Evolutionary conservation across 106 monocot species (phyloP), one percentile per base, ranked within the genome.

Genomic region (Dendrobium officinale): DNA sequence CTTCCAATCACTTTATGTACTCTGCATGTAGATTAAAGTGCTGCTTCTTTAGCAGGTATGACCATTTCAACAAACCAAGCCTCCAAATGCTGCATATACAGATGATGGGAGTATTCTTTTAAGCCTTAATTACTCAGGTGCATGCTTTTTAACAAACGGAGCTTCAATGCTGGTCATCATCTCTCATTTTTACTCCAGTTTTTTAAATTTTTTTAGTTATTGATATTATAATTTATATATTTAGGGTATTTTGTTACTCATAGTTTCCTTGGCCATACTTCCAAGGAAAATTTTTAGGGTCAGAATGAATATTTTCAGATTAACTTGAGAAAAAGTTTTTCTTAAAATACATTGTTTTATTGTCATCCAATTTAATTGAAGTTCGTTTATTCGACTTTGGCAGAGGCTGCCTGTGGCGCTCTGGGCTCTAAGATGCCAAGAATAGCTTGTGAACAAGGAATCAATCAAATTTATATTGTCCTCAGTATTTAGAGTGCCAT

Each of bases 71-170:
- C 44, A 76, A 48, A 51, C 26, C 4, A 74, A 74, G 42, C 41
- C 19, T 33, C 42, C 17, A 74, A 17, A 74, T 49, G 45, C n/a
- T n/a, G 45, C 48, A 9, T 49, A 47, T 49, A 26, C 11, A 20
- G 49, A n/a, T 74, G 24, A 76, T 42, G 27, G 49, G 26, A 76
- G 76, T n/a, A 76, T 76, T 76, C 51, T 42, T 76, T 51, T 51
- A 26, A 24, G 76, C 22, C 49, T 26, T 76, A 49, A 10, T 11
- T 24, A 27, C 27, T 49, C 49, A 76, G 9, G 27, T 26, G 76
- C 76, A 27, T 76, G 49, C 49, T 49, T 26, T 76, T 49, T 49
- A 27, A 49, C 26, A 51, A 49, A 6, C 19, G 49, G 76, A 76
- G 76, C 76, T 76, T 26, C 42, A 49, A 26, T 49, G 49, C 11